These are phyloP conservation scores for Citeromyces nyonsensis DNA, from an alignment of 805 yeast genomes.

Conservation along the genomic window DNA sequence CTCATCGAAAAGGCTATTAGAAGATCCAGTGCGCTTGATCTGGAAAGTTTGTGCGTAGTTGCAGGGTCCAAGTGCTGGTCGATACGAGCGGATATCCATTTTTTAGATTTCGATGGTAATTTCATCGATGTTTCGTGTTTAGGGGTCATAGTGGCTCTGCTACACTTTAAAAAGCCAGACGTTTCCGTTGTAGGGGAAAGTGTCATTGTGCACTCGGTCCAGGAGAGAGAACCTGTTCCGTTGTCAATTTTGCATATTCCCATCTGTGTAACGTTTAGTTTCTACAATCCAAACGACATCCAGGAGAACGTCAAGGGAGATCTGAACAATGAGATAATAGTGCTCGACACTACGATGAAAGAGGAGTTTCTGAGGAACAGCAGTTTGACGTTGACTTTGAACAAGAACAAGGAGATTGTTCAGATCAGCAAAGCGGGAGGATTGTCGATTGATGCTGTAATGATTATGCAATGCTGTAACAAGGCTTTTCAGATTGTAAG, in stretches of 20 bases:
- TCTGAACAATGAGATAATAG: conserved; percentile 36
- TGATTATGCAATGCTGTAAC: conserved; percentile 52
- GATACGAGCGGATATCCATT: conserved; percentile 79
- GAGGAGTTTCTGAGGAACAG: conserved; percentile 76
- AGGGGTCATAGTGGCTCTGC: conserved; percentile 76
- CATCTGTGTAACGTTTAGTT: conserved; percentile 77
- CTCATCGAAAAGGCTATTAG: conserved; percentile 85
- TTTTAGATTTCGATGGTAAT: conserved; percentile 85
- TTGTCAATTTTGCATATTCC: conserved; percentile 82
- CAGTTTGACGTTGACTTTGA: conserved; percentile 68
- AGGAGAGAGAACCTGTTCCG: conserved; percentile 79
- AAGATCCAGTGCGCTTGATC: conserved; percentile 80
- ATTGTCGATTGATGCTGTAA: conserved; percentile 57
- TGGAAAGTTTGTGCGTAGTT: conserved; percentile 78
- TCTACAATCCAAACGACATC: conserved; percentile 51
- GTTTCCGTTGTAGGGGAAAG: conserved; percentile 54
- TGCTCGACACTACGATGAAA: conserved; percentile 61
- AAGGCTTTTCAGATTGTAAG: conserved; percentile 53
- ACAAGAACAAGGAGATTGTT: conserved; percentile 81
- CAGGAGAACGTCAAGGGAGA: conserved; percentile 65
- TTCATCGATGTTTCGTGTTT: conserved; percentile 81
- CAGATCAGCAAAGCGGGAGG: conserved; percentile 90
- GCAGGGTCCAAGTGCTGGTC: conserved; percentile 91
- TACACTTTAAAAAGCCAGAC: conserved; percentile 78
- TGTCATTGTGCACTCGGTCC: conserved; percentile 49